Evolutionary conservation across 345 rosid genomes (phyloP).

Genomic region (Trapa incisa): DNA sequence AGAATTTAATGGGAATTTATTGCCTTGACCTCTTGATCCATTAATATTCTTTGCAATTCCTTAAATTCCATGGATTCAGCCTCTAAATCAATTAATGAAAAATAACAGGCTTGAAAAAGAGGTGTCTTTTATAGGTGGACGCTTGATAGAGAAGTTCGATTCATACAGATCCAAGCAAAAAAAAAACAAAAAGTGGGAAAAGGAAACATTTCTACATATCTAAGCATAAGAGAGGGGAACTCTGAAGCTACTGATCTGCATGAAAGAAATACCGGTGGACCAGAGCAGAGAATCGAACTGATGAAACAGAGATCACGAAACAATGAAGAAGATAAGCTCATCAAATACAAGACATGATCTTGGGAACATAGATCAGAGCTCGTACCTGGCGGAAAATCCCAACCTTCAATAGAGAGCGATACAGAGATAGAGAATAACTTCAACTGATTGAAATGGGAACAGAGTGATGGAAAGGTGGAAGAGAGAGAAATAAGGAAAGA

Average conservation of each 20-base stretch:
- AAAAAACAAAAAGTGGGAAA: no score
- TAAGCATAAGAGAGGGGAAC: background rate
- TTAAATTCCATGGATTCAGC: no score
- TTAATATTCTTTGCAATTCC: no score
- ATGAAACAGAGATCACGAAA: background rate
- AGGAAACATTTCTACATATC: no score
- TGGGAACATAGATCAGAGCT: background rate
- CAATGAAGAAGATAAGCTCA: background rate
- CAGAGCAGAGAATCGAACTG: background rate
- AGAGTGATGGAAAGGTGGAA: background rate
- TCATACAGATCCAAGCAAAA: no score
- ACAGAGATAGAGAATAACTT: background rate
- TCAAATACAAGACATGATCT: background rate
- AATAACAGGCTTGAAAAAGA: no score
- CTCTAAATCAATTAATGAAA: no score
- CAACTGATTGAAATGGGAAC: background rate
- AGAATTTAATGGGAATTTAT: no score
- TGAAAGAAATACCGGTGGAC: background rate
- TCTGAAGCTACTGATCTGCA: background rate
- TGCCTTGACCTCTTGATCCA: no score
- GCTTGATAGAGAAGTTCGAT: no score
- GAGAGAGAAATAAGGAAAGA: background rate
- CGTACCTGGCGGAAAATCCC: background rate
- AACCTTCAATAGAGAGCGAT: background rate
- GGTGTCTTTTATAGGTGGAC: no score